Base-by-base conservation (phyloP, 2,329 filamentous ascomycete species). In the Verticillium zaregamsianum region DNA sequence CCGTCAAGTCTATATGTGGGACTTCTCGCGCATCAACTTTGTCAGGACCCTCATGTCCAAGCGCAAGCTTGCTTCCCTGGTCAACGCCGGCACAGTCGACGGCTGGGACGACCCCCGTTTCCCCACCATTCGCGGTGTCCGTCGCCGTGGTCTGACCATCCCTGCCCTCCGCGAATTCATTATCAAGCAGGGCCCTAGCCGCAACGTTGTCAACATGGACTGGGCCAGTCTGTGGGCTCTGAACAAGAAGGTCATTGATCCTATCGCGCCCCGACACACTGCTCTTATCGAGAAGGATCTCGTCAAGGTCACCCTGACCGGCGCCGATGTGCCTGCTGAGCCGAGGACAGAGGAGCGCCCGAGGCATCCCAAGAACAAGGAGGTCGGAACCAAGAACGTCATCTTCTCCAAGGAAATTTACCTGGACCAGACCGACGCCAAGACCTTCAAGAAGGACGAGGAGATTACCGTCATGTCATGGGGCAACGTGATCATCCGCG, bases 381-480 rank as follows among this genome's bases (percentile, higher is more conserved):
- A 88, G 2, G 82, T 97, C 7, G 94, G 94, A 63, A 88, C 81
- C 69, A 97, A 97, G 84, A 91, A 92, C 78, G 91, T 97, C 5
- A 83, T 86, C 31, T 96, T 89, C 74, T 91, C 90, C 72, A 84
- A 85, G 62, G 84, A 88, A 65, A 81, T 97, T 66, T 80, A 95
- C 64, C 80, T 98, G 59, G 94, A 97, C 73, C 94, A 97, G 77
- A 90, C 84, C 55, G 94, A 98, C 70, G 92, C 90, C 64, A 89
- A 89, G 73, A 85, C 84, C 31, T 96, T 97, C 78, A 90, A 87
- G 69, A 83, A 90, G 63, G 88, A 90, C 71, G 94, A 98, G 79
- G 93, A 97, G 76, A 91, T 98, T 70, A 97, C 94, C 0, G 83
- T 97, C 52, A 97, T 97, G 94, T 90, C 90, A 74, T 98, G 94